Percentiles rank a stretch among this genome's conserved stretches.
Evolutionary conservation across 2,329 filamentous ascomycete species (phyloP).

Genomic region (Didymella arachidicola): DNA sequence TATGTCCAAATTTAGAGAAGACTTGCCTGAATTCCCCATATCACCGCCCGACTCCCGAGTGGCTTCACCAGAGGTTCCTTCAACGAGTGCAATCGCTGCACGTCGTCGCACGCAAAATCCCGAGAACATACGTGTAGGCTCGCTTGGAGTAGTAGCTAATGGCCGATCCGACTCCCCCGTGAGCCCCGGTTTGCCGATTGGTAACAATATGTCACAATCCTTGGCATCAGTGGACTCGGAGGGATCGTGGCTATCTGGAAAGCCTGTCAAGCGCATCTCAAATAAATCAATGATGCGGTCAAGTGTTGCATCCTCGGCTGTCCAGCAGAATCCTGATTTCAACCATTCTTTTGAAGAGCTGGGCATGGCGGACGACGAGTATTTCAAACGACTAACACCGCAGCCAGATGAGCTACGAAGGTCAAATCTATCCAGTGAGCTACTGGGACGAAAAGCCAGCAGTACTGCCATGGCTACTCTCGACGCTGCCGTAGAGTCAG

Average conservation of each 20-base stretch:
- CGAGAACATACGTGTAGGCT: constrained; percentile 44
- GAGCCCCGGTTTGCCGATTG: constrained; percentile 41
- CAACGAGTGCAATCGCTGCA: constrained; percentile 51
- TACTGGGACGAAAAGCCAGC: constrained; percentile 49
- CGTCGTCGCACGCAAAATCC: constrained; percentile 50
- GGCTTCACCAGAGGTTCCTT: constrained; percentile 75
- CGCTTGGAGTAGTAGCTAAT: constrained; percentile 32
- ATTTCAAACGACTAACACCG: constrained; percentile 66
- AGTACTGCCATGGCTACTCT: constrained; percentile 55
- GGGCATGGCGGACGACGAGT: constrained; percentile 74
- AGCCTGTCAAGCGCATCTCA: constrained; percentile 61
- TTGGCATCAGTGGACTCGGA: constrained; percentile 95
- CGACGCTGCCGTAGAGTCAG: constrained; percentile 52
- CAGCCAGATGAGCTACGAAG: constrained; percentile 55
- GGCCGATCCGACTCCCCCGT: constrained; percentile 55
- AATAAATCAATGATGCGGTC: constrained; percentile 56
- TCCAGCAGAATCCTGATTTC: constrained; percentile 61
- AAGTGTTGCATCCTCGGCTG: constrained; percentile 54
- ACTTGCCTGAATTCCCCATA: constrained; percentile 83
- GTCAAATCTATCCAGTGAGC: constrained; percentile 37
- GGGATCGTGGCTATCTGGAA: constrained; percentile 92
- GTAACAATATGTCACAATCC: constrained; percentile 72
- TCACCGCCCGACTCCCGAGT: constrained; percentile 86
- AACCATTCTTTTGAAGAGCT: constrained; percentile 71
- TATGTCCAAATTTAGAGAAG: constrained; percentile 90